Percentiles rank a stretch among this genome's conserved stretches.
These are phyloP conservation scores for Phytophthora palmivora DNA, from an alignment of 352 stramenopile genomes.

Conservation along the genomic window DNA sequence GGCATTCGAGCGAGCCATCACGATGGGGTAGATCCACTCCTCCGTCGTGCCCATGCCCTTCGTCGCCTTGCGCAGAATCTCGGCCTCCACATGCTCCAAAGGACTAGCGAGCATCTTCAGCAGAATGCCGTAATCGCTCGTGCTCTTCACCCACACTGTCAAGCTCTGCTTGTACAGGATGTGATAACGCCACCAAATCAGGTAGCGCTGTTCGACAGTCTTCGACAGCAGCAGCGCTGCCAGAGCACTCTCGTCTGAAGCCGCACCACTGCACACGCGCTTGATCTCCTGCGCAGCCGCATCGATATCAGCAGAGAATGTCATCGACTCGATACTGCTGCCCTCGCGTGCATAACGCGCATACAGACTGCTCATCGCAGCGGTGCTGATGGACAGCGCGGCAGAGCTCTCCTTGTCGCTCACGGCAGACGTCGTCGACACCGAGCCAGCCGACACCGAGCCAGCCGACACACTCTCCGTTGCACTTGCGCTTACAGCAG, in stretches of 20 bases:
- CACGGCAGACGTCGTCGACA: constrained; percentile 9
- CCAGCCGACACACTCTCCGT: constrained; percentile 1
- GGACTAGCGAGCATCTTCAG: constrained; percentile 52
- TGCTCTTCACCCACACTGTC: constrained; percentile 59
- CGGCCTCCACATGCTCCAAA: constrained; percentile 62
- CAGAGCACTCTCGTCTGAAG: constrained; percentile 30
- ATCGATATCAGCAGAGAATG: constrained; percentile 50
- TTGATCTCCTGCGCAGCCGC: constrained; percentile 55
- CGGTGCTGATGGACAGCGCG: constrained; percentile 5
- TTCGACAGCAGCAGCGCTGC: constrained; percentile 24
- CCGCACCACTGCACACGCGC: constrained; percentile 21
- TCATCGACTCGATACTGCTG: constrained; percentile 28
- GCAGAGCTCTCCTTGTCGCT: constrained; percentile 6
- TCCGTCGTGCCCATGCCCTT: constrained; percentile 65
- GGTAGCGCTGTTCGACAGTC: constrained; percentile 29
- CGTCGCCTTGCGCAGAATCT: constrained; percentile 63
- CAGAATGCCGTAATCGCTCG: constrained; percentile 60
- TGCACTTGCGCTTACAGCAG: too few species aligned
- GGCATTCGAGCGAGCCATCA: constrained; percentile 62
- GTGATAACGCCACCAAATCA: constrained; percentile 33
- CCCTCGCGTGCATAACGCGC: constrained; percentile 16
- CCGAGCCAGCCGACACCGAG: constrained; percentile 2
- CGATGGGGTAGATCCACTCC: constrained; percentile 60
- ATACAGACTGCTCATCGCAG: constrained; percentile 21
- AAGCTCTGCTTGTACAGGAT: constrained; percentile 67